Evolutionary conservation across 1,139 yeast species (phyloP), one percentile per base, ranked within the genome.

Genomic region (Pichia sp.): DNA sequence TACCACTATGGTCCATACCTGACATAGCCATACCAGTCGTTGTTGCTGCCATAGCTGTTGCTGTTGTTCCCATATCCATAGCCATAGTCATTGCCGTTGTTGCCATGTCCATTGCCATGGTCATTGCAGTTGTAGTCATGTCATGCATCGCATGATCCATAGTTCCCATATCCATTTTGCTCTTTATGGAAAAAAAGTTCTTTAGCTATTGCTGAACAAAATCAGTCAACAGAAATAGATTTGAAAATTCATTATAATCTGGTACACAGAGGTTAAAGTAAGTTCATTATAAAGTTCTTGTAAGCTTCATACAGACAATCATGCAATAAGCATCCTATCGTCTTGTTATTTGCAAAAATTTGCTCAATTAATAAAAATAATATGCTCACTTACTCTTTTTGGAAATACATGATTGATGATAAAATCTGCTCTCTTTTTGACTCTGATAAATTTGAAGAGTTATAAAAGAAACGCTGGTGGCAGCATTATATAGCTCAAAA

Each of bases 51-150:
- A 35, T 6, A 17, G 30, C 6, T 14, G 30, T 26, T 7, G 28
- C 35, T 4, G 30, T 26, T 10, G 23, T 17, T 25, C 5, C 28
- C 40, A 35, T 42, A 12, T 25, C 33, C 43, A 36, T 41, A 10
- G 38, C 17, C 7, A 36, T 39, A 4, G 28, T 24, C 42, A 39
- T 40, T 22, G 33, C 34, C 41, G 39, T 40, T 5, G 28, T 34
- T 4, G 34, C 19, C 40, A 33, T 38, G 17, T 30, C 31, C 43
- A 40, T 40, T 17, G 34, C 34, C 25, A 31, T 31, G 18, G 14
- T 11, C 14, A 12, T 9, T 28, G 8, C n/a, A n/a, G n/a, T n/a
- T n/a, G n/a, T n/a, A 4, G 18, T 18, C 30, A 26, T 26, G 30
- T 26, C 30, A 26, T 26, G 5, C 30, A 17, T 14, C 30, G 18